Evolutionary conservation across 192 early-diverging fungal species (phyloP), one percentile per base, ranked within the genome.

Genomic region (Podila verticillata): DNA sequence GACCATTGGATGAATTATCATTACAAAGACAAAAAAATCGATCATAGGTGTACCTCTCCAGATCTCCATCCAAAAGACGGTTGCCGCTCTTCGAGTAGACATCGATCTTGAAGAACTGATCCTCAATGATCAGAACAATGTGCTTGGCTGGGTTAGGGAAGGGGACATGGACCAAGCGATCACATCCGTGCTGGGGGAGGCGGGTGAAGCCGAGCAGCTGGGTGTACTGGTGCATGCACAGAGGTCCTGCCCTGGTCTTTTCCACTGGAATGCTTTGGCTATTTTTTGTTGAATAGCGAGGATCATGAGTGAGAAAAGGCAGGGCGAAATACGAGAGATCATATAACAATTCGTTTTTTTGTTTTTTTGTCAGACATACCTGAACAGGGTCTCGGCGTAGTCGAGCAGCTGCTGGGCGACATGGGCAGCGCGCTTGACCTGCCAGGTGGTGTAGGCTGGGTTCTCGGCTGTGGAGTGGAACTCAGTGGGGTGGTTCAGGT

Each of bases 191-290:
- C 63, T 90, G 87, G 17, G 96, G 96, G 32, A 96, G 91, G 49
- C 96, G 89, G 6, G 95, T 95, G 58, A 93, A 84, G 7, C 94
- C 95, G 75, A 95, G 93, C 9, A 93, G 63, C 44, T 90, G 75
- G 30, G 86, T 84, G 80, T 96, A 97, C 82, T 97, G 96, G 80
- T 92, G 70, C 95, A 97, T 96, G 74, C 94, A 95, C 36, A 91
- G 81, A 15, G 93, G 86, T 5, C 92, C 90, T 1, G 81, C 82
- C 59, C 86, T 88, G 10, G 90, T 92, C 51, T 74, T 86, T n/a
- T 95, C 95, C 20, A 90, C 66, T 0, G 92, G 92, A 36, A 95
- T 24, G 20, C 74, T 68, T 70, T 86, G 71, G 30, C 84, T 89
- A 68, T 2, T 44, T 15, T 2, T 44, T 15, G 15, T 34, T 34